These are phyloP conservation scores for Cystofilobasidium ferigula DNA, from an alignment of 768 basidiomycete genomes.

Conservation along the genomic window DNA sequence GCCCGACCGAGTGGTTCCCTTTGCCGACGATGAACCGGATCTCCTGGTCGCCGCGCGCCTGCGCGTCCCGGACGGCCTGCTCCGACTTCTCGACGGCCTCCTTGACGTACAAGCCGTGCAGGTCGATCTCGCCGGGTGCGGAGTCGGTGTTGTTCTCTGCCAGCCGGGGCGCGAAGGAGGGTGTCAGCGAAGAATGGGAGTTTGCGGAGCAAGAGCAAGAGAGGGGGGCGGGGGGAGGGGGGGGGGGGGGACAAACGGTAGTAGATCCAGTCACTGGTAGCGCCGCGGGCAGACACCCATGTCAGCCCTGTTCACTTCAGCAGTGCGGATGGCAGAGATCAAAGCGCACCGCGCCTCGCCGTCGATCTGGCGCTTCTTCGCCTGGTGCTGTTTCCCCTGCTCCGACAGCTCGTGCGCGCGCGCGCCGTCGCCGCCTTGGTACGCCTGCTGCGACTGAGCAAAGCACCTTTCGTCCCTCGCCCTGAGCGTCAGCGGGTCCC, in stretches of 20 bases:
- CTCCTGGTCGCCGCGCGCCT: slow-evolving; percentile 51
- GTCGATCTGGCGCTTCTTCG: slow-evolving; percentile 67
- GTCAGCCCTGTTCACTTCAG: too few relatives aligned
- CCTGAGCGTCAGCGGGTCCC: slow-evolving; percentile 46
- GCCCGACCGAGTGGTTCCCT: slow-evolving; percentile 68
- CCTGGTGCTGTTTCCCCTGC: slow-evolving; percentile 67
- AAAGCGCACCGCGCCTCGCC: slow-evolving; percentile 14
- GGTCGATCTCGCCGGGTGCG: slow-evolving; percentile 62
- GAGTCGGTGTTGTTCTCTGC: slow-evolving; percentile 74
- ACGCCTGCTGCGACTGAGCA: slow-evolving; percentile 59
- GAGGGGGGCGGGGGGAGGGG: too few relatives aligned
- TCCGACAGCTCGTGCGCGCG: slow-evolving; percentile 69
- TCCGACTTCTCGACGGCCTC: slow-evolving; percentile 70
- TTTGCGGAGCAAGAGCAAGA: not conserved
- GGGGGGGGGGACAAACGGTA: slow-evolving; percentile 47
- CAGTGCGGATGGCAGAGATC: too few relatives aligned
- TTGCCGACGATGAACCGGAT: slow-evolving; percentile 79
- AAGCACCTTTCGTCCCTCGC: too few relatives aligned
- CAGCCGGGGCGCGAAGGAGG: not conserved
- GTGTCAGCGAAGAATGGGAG: not conserved
- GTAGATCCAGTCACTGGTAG: slow-evolving; percentile 84
- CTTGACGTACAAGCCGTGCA: slow-evolving; percentile 87
- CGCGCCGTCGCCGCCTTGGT: slow-evolving; percentile 57
- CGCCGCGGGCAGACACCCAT: too few relatives aligned
- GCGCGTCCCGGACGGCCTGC: slow-evolving; percentile 50